A percentile compares a stretch with the other conserved stretches of the same genome.
These are phyloP conservation scores for Areca catechu DNA, from an alignment of 176 grass and related monocot species.

Conservation along the genomic window DNA sequence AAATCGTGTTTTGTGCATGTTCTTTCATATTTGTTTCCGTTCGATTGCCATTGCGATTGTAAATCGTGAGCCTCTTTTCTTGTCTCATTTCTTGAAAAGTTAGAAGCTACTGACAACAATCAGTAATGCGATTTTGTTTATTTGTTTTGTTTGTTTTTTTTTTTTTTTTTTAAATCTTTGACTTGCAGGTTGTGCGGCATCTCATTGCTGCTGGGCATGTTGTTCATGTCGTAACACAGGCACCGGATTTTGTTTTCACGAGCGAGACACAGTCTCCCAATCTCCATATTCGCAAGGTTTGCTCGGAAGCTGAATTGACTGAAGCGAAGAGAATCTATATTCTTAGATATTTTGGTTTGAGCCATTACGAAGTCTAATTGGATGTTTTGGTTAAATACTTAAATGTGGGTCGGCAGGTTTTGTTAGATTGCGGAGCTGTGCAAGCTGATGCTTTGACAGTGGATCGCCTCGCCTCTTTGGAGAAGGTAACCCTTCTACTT, in stretches of 20 bases:
- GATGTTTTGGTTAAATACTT: neutral
- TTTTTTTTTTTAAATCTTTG: neutral
- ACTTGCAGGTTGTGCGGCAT: slow-evolving; percentile 94
- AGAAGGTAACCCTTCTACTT: slow-evolving; percentile 38
- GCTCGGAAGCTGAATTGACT: neutral
- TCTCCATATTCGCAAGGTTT: slow-evolving; percentile 72
- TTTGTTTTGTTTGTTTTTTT: too few species aligned
- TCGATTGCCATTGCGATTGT: too few species aligned
- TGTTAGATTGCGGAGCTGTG: slow-evolving; percentile 95
- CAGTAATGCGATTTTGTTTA: too few species aligned
- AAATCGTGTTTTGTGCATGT: too few species aligned
- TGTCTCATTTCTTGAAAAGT: too few species aligned
- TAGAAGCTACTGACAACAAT: too few species aligned
- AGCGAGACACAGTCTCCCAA: slow-evolving; percentile 58
- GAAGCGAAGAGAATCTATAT: too few species aligned
- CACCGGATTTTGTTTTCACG: slow-evolving; percentile 94
- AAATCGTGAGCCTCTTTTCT: too few species aligned
- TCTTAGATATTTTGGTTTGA: too few species aligned
- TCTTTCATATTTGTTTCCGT: too few species aligned
- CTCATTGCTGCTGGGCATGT: slow-evolving; percentile 73
- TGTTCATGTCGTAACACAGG: slow-evolving; percentile 81
- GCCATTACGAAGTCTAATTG: too few species aligned
- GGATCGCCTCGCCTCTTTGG: slow-evolving; percentile 77
- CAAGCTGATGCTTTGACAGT: slow-evolving; percentile 97
- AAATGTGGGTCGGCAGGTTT: slow-evolving; percentile 28